These are phyloP conservation scores for Pseudoscleropodium purum DNA, from an alignment of 225 moss, liverwort and hornwort genomes.

Conservation along the genomic window DNA sequence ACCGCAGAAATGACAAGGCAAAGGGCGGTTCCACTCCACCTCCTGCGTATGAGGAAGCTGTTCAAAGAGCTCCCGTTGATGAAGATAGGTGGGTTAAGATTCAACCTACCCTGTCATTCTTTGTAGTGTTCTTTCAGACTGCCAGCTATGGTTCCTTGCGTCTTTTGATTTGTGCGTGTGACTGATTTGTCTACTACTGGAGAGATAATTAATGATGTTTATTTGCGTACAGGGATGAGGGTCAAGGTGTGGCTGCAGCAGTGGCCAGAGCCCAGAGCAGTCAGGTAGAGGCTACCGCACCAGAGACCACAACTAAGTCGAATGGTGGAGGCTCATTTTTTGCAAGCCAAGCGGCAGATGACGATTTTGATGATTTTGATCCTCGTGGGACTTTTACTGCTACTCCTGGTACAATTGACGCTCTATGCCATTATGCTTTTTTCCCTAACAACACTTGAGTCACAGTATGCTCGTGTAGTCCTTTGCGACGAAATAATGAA, in stretches of 20 bases:
- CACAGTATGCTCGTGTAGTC: neutral
- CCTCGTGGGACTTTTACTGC: slow-evolving; percentile 68
- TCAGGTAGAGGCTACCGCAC: slow-evolving; percentile 38
- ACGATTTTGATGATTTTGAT: slow-evolving; percentile 92
- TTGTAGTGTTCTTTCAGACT: neutral
- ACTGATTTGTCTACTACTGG: neutral
- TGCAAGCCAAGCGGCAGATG: slow-evolving; percentile 51
- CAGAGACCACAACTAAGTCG: slow-evolving; percentile 20
- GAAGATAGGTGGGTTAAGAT: slow-evolving; percentile 27
- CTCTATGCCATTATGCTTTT: neutral
- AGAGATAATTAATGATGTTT: neutral
- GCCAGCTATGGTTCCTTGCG: neutral
- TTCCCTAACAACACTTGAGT: neutral
- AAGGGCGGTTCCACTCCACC: slow-evolving; percentile 43
- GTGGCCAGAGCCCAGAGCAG: slow-evolving; percentile 76
- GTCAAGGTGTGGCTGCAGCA: slow-evolving; percentile 65
- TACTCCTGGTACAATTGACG: slow-evolving; percentile 1
- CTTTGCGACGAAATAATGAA: neutral
- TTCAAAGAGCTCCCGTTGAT: slow-evolving; percentile 10
- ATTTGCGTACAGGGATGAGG: slow-evolving; percentile 32
- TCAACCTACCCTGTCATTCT: neutral
- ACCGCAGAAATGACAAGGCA: slow-evolving; percentile 32
- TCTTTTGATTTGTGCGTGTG: neutral
- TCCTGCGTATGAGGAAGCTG: slow-evolving; percentile 57
- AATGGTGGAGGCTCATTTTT: slow-evolving; percentile 60